Percentiles rank a stretch among this genome's conserved stretches.
These are phyloP conservation scores for Piper betle DNA, from an alignment of 164 flowering plant genomes.

Conservation along the genomic window DNA sequence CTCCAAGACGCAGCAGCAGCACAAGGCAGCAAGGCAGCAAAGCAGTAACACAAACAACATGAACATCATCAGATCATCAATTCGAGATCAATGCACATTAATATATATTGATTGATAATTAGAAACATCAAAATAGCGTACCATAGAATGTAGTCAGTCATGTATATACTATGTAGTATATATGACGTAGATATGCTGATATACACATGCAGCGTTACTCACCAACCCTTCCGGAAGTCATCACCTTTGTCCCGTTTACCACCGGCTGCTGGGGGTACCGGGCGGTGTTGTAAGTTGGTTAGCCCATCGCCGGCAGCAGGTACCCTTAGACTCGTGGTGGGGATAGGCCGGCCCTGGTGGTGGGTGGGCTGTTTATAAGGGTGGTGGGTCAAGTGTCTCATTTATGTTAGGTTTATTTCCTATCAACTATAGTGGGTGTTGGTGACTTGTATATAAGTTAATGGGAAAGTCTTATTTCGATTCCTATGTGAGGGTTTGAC, in stretches of 20 bases:
- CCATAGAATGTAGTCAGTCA: too few relatives aligned
- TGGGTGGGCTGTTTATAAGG: background rate
- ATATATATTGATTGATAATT: too few relatives aligned
- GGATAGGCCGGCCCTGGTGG: background rate
- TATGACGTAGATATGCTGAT: background rate
- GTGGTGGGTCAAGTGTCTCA: slow-evolving; percentile 2
- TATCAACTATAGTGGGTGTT: too few relatives aligned
- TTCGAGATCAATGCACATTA: too few relatives aligned
- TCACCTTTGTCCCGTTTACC: slow-evolving; percentile 8
- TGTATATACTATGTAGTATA: too few relatives aligned
- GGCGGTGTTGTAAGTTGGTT: slow-evolving; percentile 1
- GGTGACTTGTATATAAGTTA: too few relatives aligned
- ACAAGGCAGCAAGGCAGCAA: slow-evolving; percentile 23
- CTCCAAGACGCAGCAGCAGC: slow-evolving; percentile 24
- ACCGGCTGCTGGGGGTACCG: slow-evolving; percentile 5
- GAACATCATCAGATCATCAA: background rate
- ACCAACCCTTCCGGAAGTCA: slow-evolving; percentile 14
- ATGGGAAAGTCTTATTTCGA: too few relatives aligned
- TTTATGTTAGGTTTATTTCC: too few relatives aligned
- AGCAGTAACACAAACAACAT: background rate
- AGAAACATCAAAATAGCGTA: background rate
- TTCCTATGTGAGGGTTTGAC: too few relatives aligned
- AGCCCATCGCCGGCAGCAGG: slow-evolving; percentile 4
- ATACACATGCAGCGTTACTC: background rate
- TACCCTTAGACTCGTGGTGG: background rate